Conservation (phyloP, 768 basidiomycete species). For the Gymnopilus dilepis region DNA sequence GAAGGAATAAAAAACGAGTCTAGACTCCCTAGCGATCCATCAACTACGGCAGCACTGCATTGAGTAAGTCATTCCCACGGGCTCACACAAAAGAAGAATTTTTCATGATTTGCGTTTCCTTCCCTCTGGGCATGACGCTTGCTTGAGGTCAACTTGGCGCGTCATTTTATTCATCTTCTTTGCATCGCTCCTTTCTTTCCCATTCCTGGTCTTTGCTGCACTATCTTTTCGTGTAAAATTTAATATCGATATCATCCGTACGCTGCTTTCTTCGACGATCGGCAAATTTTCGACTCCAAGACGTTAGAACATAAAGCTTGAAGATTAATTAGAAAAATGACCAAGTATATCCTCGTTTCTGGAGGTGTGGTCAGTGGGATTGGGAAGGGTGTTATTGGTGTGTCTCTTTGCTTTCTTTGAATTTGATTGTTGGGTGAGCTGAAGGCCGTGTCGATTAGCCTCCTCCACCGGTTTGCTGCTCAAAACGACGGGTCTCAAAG, state of each 20-base stretch:
- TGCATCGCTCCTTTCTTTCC: not conserved
- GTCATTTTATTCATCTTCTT: constrained; percentile 1
- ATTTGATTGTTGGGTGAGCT: not conserved
- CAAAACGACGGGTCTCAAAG: constrained; percentile 94
- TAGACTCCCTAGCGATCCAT: no score
- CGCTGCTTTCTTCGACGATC: not conserved
- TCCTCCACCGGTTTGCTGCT: constrained; percentile 95
- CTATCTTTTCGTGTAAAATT: not conserved
- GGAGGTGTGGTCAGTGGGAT: constrained; percentile 99
- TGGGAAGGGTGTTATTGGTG: constrained; percentile 99
- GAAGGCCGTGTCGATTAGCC: constrained; percentile 53
- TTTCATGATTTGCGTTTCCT: not conserved
- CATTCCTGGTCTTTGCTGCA: not conserved
- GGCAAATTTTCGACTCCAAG: not conserved
- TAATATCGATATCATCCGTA: no score
- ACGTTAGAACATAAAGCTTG: no score
- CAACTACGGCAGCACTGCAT: not conserved
- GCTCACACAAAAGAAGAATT: not conserved
- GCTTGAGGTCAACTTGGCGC: not conserved
- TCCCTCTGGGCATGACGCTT: constrained; percentile 6
- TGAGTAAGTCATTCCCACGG: not conserved
- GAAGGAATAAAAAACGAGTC: no score
- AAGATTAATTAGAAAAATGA: constrained; percentile 53
- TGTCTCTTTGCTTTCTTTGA: constrained; percentile 31
- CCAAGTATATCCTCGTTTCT: constrained; percentile 95